These are phyloP conservation scores for Monosporozyma aerobia DNA, from an alignment of 805 yeast genomes.

Conservation along the genomic window DNA sequence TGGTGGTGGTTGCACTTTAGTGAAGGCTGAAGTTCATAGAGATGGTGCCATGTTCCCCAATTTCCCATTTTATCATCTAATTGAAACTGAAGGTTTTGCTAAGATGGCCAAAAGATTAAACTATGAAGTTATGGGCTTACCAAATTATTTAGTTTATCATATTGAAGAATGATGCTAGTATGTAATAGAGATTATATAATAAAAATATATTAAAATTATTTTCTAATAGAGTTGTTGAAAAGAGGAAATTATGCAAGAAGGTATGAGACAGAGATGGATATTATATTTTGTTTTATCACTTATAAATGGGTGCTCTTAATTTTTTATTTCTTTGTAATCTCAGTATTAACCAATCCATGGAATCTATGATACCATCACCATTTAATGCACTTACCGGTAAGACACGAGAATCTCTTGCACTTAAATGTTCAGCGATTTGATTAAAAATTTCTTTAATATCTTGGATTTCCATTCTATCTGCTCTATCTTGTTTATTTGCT, in stretches of 20 bases:
- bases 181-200: no score
- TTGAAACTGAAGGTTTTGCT: constrained; percentile 98
- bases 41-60: constrained; percentile 99
- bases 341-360: constrained; percentile 79
- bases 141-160: constrained; percentile 89
- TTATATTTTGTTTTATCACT: constrained; percentile 5
- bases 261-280: not conserved
- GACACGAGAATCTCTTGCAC: constrained; percentile 86
- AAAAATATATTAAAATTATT: no score
- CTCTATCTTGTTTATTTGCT: constrained; percentile 87
- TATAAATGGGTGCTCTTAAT: constrained; percentile 32
- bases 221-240: constrained; percentile 5
- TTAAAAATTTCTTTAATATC: constrained; percentile 78
- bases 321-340: constrained; percentile 45
- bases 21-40: constrained; percentile 94
- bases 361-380: constrained; percentile 76
- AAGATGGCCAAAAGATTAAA: constrained; percentile 94
- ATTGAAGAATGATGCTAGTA: constrained; percentile 51
- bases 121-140: constrained; percentile 84
- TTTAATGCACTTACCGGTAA: constrained; percentile 76
- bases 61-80: constrained; percentile 92
- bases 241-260: not conserved
- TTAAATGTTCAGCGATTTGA: constrained; percentile 69
- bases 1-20: constrained; percentile 94
- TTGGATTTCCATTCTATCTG: constrained; percentile 60